A percentile compares a stretch with the other conserved stretches of the same genome.
Conservation (phyloP, 805 yeast genomes). For the Starmerella asiatica region DNA sequence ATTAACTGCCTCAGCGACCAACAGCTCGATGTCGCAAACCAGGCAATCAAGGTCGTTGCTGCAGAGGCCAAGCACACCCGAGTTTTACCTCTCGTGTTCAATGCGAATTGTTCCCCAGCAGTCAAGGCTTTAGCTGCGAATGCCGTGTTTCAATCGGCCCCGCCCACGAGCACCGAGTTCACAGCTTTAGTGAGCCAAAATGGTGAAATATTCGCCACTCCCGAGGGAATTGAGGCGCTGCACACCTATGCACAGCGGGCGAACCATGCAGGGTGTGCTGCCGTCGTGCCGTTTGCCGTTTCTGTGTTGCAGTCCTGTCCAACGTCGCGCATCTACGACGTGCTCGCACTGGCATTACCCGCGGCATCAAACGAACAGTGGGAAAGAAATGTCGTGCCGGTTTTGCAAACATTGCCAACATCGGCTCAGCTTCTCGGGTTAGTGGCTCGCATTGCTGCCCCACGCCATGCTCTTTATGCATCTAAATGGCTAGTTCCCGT, state of each 20-base stretch:
- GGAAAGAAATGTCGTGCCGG: constrained; percentile 14
- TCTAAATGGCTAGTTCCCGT: constrained; percentile 21
- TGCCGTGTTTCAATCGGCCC: constrained; percentile 3
- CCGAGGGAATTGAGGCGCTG: constrained; percentile 7
- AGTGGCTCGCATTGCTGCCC: constrained; percentile 7
- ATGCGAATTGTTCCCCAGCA: constrained; percentile 21
- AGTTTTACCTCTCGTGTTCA: constrained; percentile 21
- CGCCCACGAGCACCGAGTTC: constrained; percentile 20
- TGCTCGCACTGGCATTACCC: constrained; percentile 21
- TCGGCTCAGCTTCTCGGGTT: background rate
- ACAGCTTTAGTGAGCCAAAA: background rate
- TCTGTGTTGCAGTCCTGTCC: too few relatives aligned
- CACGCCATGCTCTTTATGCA: too few relatives aligned
- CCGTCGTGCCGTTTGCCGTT: background rate
- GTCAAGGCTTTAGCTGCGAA: constrained; percentile 8
- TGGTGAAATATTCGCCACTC: background rate
- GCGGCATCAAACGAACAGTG: constrained; percentile 15
- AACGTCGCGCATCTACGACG: constrained; percentile 17
- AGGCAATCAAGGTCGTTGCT: constrained; percentile 47
- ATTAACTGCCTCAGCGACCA: constrained; percentile 42
- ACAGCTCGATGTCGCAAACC: constrained; percentile 60
- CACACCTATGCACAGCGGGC: background rate
- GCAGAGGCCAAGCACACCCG: constrained; percentile 4
- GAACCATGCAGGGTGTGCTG: too few relatives aligned
- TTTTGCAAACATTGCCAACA: background rate